Base-by-base conservation (phyloP, 441 rosid genomes). In the Adansonia madagascariensis region DNA sequence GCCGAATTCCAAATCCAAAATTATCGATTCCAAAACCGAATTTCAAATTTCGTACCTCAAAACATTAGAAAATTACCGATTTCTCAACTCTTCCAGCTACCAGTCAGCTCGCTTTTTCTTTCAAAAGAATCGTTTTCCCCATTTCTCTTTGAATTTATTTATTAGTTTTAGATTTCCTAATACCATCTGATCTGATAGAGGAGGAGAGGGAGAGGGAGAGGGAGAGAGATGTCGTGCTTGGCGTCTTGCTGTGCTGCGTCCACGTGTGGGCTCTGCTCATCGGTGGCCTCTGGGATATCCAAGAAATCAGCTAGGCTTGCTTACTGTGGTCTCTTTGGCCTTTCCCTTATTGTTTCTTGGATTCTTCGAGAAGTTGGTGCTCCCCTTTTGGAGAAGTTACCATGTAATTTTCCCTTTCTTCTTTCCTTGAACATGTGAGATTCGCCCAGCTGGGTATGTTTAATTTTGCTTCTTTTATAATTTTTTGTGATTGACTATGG, bases 251-350 rank as follows among this genome's bases (percentile, higher is more conserved):
- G 91, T 73, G 89, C 92, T 17, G 89, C 97, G 65, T 75, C 89
- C 79, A 89, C 97, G 8, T 94, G 99, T 84, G 99, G 99, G 39
- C 86, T 95, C 31, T 95, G 99, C 85, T 55, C 97, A 12, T 90
- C 97, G 75, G 92, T 94, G 82, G 98, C 95, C 11, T 89, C 97
- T 1, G 97, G 97, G 69, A 81, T 95, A 63, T 66, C 99, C 43
- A 91, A 87, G 82, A 89, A 82, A 81, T 95, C 98, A 1, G 98
- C 98, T 41, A 88, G 99, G 81, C 88, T 96, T 55, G 96, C 93
- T 77, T 96, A 94, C 78, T 94, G 97, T 77, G 99, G 95, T 75
- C 97, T 96, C 82, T 94, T 94, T 57, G 99, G 98, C 35, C 85
- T 89, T n/a, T 94, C 99, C 44, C 84, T 96, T 7, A 80, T 94